Evolutionary conservation across 2,329 filamentous ascomycete species (phyloP), one percentile per base, ranked within the genome.

Genomic region (Fusarium bactridioides): DNA sequence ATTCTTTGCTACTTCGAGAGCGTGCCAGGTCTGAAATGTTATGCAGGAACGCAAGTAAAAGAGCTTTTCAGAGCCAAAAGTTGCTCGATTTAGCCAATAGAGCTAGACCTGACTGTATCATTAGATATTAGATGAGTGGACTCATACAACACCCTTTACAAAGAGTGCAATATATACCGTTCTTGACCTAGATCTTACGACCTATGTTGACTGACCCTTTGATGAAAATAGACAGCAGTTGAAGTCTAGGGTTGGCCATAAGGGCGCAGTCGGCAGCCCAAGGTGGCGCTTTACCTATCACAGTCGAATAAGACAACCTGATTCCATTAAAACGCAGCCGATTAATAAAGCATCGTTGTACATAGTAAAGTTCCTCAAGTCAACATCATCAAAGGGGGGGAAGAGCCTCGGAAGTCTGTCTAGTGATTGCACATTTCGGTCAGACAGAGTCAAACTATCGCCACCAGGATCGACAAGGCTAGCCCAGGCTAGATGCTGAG

Each of bases 391-490:
- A 29, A 58, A 44, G n/a, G n/a, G 23, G n/a, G 37, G 51, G 44
- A 47, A 57, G 55, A 58, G 41, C 19, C 55, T 31, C 29, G 15
- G 11, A 33, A 62, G 53, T 23, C 27, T 48, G 48, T 29, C 33
- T 29, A 40, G 19, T 40, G 33, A 54, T 40, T 27, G 35, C 25
- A 29, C 33, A 62, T 40, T 59, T 50, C 33, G n/a, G 31, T 27
- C 25, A 29, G 40, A 47, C 29, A 44, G 38, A 44, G 38, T 58
- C 61, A 60, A 53, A 35, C 47, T 44, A 51, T 73, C 53, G 73
- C 74, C 74, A 77, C 74, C 62, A 29, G 66, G 73, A 76, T 76
- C 74, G 73, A 72, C 74, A 64, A 56, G 68, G 58, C 69, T 73
- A 76, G 65, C 47, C 61, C 50, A 61, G 66, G 55, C 62, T 70